Evolutionary conservation across 768 basidiomycete genomes (phyloP).

Genomic region (Mycena vulgaris): DNA sequence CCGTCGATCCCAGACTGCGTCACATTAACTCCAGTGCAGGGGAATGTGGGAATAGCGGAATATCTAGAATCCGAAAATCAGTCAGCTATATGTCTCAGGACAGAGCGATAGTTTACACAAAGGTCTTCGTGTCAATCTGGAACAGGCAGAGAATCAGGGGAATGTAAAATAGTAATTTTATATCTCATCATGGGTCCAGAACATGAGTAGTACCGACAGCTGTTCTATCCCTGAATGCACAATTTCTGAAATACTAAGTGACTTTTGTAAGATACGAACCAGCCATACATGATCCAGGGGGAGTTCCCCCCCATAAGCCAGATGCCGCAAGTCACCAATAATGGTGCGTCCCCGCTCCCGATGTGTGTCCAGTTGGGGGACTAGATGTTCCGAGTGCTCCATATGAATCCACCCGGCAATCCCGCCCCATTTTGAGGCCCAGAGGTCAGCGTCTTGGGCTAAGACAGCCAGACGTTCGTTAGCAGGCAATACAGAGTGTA

Average conservation of each 20-base stretch:
- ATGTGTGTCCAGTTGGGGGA: neutral
- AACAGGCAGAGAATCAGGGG: conserved; percentile 12
- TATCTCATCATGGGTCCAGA: neutral
- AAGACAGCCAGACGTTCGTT: neutral
- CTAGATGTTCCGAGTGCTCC: neutral
- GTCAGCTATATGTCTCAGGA: conserved; percentile 48
- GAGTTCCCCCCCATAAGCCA: neutral
- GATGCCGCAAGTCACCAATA: neutral
- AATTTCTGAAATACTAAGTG: neutral
- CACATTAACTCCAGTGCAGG: conserved; percentile 41
- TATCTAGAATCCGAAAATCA: conserved; percentile 42
- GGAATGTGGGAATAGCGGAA: conserved; percentile 42
- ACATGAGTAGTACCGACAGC: neutral
- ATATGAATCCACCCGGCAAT: neutral
- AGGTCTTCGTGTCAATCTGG: conserved; percentile 41
- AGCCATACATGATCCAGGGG: neutral
- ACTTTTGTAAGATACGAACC: neutral
- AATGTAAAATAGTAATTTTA: neutral
- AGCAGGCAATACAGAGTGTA: neutral
- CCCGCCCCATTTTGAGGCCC: neutral
- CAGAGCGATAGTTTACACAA: conserved; percentile 42
- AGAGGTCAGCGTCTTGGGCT: neutral
- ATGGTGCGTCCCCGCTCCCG: neutral
- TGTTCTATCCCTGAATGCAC: neutral
- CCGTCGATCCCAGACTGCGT: conserved; percentile 24